A percentile compares a stretch with the other conserved stretches of the same genome.
These are phyloP conservation scores for Amesomyces nigricolor DNA, from an alignment of 2,329 filamentous ascomycete species.

Conservation along the genomic window DNA sequence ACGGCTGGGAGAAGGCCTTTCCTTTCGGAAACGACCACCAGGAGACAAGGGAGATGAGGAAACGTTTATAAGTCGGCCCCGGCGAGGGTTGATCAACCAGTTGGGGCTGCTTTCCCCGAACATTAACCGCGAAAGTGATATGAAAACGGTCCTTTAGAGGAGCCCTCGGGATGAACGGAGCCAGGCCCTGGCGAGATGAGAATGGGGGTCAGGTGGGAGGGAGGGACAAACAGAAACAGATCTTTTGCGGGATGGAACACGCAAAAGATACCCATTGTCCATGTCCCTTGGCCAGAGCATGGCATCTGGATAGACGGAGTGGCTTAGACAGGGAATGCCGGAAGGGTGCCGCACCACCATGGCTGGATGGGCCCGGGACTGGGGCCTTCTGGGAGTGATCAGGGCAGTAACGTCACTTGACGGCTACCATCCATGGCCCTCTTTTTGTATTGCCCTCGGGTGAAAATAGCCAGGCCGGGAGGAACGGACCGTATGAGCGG, in stretches of 20 bases:
- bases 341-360: conserved; percentile 25
- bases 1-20: conserved; percentile 10
- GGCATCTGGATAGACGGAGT: conserved; percentile 21
- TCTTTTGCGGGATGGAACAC: conserved; percentile 3
- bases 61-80: conserved; percentile 18
- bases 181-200: conserved; percentile 1
- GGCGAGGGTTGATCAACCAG: background rate
- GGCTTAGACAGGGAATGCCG: conserved; percentile 24
- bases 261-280: conserved; percentile 12
- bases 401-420: conserved; percentile 29
- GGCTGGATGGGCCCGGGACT: conserved; percentile 22
- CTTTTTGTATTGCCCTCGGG: conserved; percentile 29
- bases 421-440: conserved; percentile 20
- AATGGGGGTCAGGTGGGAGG: background rate
- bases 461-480: conserved; percentile 37
- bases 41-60: conserved; percentile 7
- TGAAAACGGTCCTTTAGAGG: conserved; percentile 18
- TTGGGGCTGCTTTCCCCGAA: conserved; percentile 22
- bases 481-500: conserved; percentile 39
- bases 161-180: conserved; percentile 10
- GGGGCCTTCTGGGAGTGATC: conserved; percentile 21
- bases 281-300: conserved; percentile 17
- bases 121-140: conserved; percentile 28
- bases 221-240: conserved; percentile 5
- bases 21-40: background rate